Evolutionary conservation across 2,329 filamentous ascomycete species (phyloP).

Genomic region (Mycosphaerella sp.): DNA sequence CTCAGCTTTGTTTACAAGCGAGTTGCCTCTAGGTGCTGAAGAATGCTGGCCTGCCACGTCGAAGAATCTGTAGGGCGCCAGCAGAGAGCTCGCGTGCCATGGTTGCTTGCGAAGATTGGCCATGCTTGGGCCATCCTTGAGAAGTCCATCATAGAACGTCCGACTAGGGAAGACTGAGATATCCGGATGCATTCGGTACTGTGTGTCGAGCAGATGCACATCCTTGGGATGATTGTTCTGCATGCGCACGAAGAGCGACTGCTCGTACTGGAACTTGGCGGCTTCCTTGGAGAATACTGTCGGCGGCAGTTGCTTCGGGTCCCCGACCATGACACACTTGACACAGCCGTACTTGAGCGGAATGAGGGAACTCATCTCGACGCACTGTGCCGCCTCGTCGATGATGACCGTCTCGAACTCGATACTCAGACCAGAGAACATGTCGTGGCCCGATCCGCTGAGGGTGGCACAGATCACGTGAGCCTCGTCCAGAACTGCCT

Average conservation of each 20-base stretch:
- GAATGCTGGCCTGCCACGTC: conserved; percentile 86
- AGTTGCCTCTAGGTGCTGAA: conserved; percentile 75
- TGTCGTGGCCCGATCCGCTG: conserved; percentile 92
- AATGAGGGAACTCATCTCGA: conserved; percentile 92
- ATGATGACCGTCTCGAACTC: conserved; percentile 99
- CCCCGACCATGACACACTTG: conserved; percentile 94
- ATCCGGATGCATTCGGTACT: conserved; percentile 98
- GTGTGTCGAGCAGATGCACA: conserved; percentile 90
- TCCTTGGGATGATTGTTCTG: conserved; percentile 83
- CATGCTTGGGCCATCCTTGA: conserved; percentile 77
- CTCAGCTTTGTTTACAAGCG: conserved; percentile 82
- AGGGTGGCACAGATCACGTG: conserved; percentile 93
- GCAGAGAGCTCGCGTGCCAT: conserved; percentile 76
- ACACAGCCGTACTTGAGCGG: conserved; percentile 95
- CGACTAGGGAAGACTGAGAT: conserved; percentile 86
- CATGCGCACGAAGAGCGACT: conserved; percentile 98
- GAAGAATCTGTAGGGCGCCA: conserved; percentile 94
- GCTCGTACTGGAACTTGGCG: conserved; percentile 87
- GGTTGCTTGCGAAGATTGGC: conserved; percentile 64
- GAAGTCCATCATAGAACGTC: conserved; percentile 84
- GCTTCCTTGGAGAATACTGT: conserved; percentile 94
- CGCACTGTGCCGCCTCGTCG: conserved; percentile 96
- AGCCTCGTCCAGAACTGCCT: conserved; percentile 81
- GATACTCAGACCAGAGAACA: conserved; percentile 89
- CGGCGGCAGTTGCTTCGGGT: conserved; percentile 93